phyloP scores from a whole-genome alignment of 345 rosid genomes.

The Noccaea caerulescens region DNA sequence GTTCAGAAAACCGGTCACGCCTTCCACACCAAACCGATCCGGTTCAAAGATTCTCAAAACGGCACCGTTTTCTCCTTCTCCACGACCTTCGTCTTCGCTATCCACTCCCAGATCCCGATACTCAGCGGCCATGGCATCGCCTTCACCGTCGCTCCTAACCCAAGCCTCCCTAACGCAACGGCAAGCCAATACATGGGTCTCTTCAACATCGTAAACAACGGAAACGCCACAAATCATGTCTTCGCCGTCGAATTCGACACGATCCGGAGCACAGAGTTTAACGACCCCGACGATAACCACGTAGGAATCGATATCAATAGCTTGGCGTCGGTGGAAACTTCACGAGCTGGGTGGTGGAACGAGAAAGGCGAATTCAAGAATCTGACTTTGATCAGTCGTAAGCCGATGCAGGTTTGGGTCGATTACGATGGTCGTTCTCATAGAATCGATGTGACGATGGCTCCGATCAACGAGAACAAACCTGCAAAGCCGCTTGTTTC shows the following conservation, averaged over 20 bases:
- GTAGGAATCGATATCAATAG: conserved; percentile 80
- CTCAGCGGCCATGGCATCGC: conserved; percentile 93
- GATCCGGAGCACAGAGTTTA: conserved; percentile 72
- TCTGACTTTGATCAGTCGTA: conserved; percentile 66
- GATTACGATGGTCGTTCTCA: conserved; percentile 64
- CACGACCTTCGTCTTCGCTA: conserved; percentile 70
- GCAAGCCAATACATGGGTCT: conserved; percentile 87
- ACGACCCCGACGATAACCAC: conserved; percentile 79
- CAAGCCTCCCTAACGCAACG: conserved; percentile 43
- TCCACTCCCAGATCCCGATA: conserved; percentile 64
- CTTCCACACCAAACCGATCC: conserved; percentile 61
- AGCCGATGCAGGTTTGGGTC: conserved; percentile 72
- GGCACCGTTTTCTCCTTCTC: conserved; percentile 72
- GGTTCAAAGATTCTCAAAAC: conserved; percentile 56
- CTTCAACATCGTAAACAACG: conserved; percentile 57
- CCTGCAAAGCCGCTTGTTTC: conserved; percentile 59
- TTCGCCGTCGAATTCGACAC: conserved; percentile 88
- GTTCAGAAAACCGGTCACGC: conserved; percentile 69
- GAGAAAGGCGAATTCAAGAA: conserved; percentile 43
- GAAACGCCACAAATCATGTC: conserved; percentile 61
- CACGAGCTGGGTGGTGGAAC: conserved; percentile 53
- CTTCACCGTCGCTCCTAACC: conserved; percentile 61
- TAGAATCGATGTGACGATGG: conserved; percentile 59
- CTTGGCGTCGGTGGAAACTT: conserved; percentile 55
- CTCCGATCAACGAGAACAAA: conserved; percentile 50